Percentiles rank a stretch among this genome's conserved stretches.
phyloP scores from a whole-genome alignment of 768 basidiomycete genomes.

The Punctularia strigosozonata region DNA sequence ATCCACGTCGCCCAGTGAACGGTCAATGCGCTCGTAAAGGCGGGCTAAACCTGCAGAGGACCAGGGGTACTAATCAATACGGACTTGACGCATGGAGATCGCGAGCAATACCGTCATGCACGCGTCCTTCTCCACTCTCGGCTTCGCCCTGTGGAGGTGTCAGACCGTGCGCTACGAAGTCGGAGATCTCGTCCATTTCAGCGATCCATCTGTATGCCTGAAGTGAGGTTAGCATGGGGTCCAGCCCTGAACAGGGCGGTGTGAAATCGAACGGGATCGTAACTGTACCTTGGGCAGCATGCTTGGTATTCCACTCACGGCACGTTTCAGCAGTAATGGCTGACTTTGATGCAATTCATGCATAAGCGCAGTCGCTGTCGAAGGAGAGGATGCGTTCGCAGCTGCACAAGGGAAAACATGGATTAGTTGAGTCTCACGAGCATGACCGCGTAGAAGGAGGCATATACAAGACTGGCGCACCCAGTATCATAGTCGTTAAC shows the following conservation, averaged over 20 bases:
- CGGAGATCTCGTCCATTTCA: slow-evolving; percentile 54
- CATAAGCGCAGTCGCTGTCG: slow-evolving; percentile 45
- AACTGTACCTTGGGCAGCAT: slow-evolving; percentile 57
- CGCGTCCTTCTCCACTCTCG: background rate
- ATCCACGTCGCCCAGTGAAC: too few relatives aligned
- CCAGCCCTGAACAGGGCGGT: too few relatives aligned
- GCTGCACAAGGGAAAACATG: slow-evolving; percentile 19
- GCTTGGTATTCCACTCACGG: slow-evolving; percentile 26
- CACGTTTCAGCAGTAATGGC: slow-evolving; percentile 27
- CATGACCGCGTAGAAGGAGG: slow-evolving; percentile 1
- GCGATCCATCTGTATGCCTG: slow-evolving; percentile 51
- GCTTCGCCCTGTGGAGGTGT: too few relatives aligned
- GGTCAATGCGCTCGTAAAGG: too few relatives aligned
- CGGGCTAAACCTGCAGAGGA: too few relatives aligned
- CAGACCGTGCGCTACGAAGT: slow-evolving; percentile 38
- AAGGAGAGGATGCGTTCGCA: slow-evolving; percentile 44
- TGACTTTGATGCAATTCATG: slow-evolving; percentile 36
- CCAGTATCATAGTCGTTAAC: slow-evolving; percentile 43
- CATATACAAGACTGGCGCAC: slow-evolving; percentile 15
- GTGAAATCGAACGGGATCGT: too few relatives aligned
- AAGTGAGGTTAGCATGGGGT: too few relatives aligned
- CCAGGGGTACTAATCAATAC: too few relatives aligned
- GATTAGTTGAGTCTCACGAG: background rate
- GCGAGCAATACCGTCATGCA: background rate
- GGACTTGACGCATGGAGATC: too few relatives aligned